A percentile compares a stretch with the other conserved stretches of the same genome.
These are phyloP conservation scores for Penicillium goetzii DNA, from an alignment of 495 filamentous ascomycete species.

Conservation along the genomic window DNA sequence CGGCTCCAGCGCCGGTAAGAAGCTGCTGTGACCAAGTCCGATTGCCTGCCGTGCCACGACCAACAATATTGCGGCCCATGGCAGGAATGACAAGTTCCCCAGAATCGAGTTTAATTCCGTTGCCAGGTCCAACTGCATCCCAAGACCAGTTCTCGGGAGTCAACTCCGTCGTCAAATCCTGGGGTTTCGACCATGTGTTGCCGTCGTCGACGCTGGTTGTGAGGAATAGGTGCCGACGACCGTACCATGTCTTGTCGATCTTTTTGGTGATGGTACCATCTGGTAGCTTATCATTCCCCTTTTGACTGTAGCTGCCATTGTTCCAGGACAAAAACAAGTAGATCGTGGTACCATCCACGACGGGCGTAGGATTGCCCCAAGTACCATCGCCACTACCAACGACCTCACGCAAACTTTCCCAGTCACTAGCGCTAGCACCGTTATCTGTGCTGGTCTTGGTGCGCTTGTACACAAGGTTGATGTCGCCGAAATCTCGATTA, in stretches of 20 bases:
- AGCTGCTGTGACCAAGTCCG: conserved; percentile 7
- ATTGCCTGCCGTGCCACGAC: neutral
- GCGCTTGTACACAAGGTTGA: conserved; percentile 12
- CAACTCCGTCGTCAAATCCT: conserved; percentile 4
- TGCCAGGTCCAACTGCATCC: conserved; percentile 2
- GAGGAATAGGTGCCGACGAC: conserved; percentile 4
- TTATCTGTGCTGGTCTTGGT: conserved; percentile 6
- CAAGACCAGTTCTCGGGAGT: conserved; percentile 3
- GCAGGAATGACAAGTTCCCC: conserved; percentile 7
- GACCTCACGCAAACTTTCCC: conserved; percentile 9
- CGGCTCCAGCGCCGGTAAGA: conserved; percentile 4
- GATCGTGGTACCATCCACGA: conserved; percentile 8
- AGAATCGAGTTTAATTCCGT: conserved; percentile 2
- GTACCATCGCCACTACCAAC: conserved; percentile 4
- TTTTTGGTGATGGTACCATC: neutral
- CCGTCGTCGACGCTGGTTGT: conserved; percentile 4
- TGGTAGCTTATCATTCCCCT: conserved; percentile 1
- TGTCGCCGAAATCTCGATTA: conserved; percentile 10
- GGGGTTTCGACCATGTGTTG: conserved; percentile 5
- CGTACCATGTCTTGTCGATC: conserved; percentile 2
- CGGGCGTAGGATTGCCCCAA: conserved; percentile 4
- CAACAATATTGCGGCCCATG: conserved; percentile 6
- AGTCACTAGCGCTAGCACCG: neutral
- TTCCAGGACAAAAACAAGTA: conserved; percentile 13
- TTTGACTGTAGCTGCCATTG: conserved; percentile 9